Conservation (phyloP, 1,284 basidiomycete species). For the Fomes fomentarius region DNA sequence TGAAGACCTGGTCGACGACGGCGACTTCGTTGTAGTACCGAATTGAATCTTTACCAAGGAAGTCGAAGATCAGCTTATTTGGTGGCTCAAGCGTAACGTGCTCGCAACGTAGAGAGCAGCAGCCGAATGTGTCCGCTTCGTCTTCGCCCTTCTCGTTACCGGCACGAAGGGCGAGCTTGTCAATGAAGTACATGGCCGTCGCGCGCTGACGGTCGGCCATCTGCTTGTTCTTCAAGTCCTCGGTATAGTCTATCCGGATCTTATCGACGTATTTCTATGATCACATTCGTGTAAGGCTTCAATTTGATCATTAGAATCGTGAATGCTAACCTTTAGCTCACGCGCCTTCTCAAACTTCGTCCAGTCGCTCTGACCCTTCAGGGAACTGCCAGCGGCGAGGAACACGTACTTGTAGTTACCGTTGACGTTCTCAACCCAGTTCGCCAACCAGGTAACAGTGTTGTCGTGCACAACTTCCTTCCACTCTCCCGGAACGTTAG, state of each 20-base stretch:
- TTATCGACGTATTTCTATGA: constrained; percentile 84
- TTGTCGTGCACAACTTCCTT: constrained; percentile 87
- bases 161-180: constrained; percentile 91
- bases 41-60: constrained; percentile 97
- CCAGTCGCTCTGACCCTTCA: constrained; percentile 97
- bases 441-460: constrained; percentile 96
- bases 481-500: constrained; percentile 89
- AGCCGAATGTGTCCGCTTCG: constrained; percentile 96
- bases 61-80: constrained; percentile 89
- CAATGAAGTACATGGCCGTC: constrained; percentile 97
- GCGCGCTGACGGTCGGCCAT: constrained; percentile 94
- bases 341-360: constrained; percentile 96
- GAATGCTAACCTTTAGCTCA: constrained; percentile 78
- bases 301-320: neutral
- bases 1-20: constrained; percentile 76
- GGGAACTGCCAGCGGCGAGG: constrained; percentile 89
- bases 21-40: constrained; percentile 91
- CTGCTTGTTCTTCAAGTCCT: constrained; percentile 85
- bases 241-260: constrained; percentile 85
- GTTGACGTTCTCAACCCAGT: constrained; percentile 97
- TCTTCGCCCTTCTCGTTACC: constrained; percentile 99
- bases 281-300: neutral
- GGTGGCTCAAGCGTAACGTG: constrained; percentile 91
- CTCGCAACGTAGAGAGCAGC: constrained; percentile 93
- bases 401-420: constrained; percentile 95